Percentiles rank a stretch among this genome's conserved stretches.
Conservation (phyloP, 441 rosid species). For the Adansonia gregorii region DNA sequence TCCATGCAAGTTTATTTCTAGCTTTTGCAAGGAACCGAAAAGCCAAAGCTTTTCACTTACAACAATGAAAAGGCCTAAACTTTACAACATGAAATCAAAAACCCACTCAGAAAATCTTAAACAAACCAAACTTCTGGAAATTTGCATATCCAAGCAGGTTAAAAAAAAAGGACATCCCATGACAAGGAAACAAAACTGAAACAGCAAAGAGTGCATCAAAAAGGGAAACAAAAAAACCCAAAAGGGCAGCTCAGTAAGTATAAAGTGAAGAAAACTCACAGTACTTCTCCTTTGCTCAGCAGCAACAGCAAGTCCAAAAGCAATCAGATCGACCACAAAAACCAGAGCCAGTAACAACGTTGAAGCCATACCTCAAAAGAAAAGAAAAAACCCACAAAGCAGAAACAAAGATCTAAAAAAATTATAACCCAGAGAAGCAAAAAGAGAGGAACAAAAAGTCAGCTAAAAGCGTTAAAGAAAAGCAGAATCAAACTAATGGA, state of each 20-base stretch:
- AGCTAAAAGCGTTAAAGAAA: slow-evolving; percentile 25
- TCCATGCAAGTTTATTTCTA: neutral
- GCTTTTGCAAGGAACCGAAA: neutral
- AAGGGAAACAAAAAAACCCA: neutral
- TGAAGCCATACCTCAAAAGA: slow-evolving; percentile 57
- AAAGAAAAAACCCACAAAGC: neutral
- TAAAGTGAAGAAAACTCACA: slow-evolving; percentile 45
- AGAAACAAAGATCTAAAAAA: neutral
- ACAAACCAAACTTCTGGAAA: neutral
- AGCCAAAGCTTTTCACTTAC: neutral
- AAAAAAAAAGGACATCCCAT: neutral
- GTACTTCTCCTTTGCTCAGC: slow-evolving; percentile 47
- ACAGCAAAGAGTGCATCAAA: neutral
- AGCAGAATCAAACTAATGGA: neutral
- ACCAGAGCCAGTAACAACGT: slow-evolving; percentile 60
- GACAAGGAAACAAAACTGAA: neutral
- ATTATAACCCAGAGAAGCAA: neutral
- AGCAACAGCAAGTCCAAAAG: slow-evolving; percentile 85
- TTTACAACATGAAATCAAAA: slow-evolving; percentile 6
- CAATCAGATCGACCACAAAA: slow-evolving; percentile 72
- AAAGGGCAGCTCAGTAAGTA: neutral
- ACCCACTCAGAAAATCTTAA: neutral
- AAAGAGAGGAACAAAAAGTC: neutral
- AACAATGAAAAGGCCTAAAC: slow-evolving; percentile 10
- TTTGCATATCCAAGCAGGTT: slow-evolving; percentile 22